Base-by-base conservation (phyloP, 108 stramenopile species). In the Skeletonema menzelii region DNA sequence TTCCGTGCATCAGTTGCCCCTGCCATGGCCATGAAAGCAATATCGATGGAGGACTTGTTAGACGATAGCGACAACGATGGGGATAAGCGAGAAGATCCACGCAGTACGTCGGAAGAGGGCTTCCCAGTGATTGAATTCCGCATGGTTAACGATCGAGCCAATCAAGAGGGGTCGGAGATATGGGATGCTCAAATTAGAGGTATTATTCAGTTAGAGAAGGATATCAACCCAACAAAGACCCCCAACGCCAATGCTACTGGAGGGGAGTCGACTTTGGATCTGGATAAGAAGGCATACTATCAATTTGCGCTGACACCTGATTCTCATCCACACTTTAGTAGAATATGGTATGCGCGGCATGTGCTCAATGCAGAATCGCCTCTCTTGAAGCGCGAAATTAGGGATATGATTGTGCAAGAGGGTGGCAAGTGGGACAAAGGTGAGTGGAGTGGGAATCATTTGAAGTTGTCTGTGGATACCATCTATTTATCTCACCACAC, bases 171-270 rank as follows among this genome's bases (percentile, higher is more conserved):
- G 13, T 63, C 62, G 17, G 71, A 72, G 40, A 72, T 72, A 46
- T 72, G 71, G 71, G 71, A 72, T 72, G 60, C 61, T 15, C 71
- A 72, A 72, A 72, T 72, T 24, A 53, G 59, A 24, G 71, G 62
- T 10, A 62, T 72, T 26, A 62, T 72, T 55, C 71, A 72, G 53
- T 56, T 72, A 49, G 30, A 62, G 26, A 63, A 72, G 59, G 62
- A 63, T 53, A 10, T 63, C 27, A 31, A 27, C 26, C 31, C 40
- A 13, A 26, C 19, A 24, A 22, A 37, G 24, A 37, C 3, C 2
- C 26, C 6, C 44, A 61, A 44, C 5, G 46, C 17, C 46, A 72
- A 72, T 27, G 62, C 53, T 24, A 30, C 47, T 13, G 71, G 62
- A 12, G 71, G 71, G 30, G 62, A 60, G 34, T 72, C 71, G 32